Base-by-base conservation (phyloP, 2,329 filamentous ascomycete genomes). In the Trichoderma sp. region DNA sequence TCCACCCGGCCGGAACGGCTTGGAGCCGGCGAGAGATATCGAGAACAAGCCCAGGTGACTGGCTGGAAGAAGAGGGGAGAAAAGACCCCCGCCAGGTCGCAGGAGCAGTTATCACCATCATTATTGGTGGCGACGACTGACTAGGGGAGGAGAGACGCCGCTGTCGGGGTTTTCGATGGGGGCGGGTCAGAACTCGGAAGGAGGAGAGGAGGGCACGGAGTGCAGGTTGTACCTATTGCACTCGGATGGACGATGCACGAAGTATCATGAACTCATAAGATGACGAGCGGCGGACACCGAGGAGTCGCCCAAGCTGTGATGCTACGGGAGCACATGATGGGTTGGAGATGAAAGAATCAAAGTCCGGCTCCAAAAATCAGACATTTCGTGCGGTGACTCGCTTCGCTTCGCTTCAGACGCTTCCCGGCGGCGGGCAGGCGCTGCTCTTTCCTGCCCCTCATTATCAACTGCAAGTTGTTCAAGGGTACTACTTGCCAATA, bases 1-100 rank as follows among this genome's bases (percentile, higher is more conserved):
- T 57, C 47, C 58, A 61, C 24, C 58, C 47, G 43, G 51, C 61
- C 61, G 51, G 61, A 50, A 44, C 52, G 30, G 51, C 52, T 44
- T 41, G 41, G 44, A 57, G 61, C 41, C 56, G 28, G 34, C 45
- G 45, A 51, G 30, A 52, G 34, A 21, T 2, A 9, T 9, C 26
- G n/a, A 52, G 17, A 2, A 34, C 19, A 52, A 14, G 50, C n/a
- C 39, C 14, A 43, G 58, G 43, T 30, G 34, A 47, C 30, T 61
- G 48, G 34, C 39, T 34, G 47, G 34, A 9, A 34, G 12, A 2
- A 34, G 30, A 34, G 30, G 30, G 10, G 10, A 34, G 30, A 14
- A 34, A 21, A 24, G n/a, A 19, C 15, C 26, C 24, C 21, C 14
- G 45, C 28, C 24, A 26, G 15, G 58, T 7, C 34, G 41, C 39